Base-by-base conservation (phyloP, 306 rosid species). In the Begonia loranthoides region DNA sequence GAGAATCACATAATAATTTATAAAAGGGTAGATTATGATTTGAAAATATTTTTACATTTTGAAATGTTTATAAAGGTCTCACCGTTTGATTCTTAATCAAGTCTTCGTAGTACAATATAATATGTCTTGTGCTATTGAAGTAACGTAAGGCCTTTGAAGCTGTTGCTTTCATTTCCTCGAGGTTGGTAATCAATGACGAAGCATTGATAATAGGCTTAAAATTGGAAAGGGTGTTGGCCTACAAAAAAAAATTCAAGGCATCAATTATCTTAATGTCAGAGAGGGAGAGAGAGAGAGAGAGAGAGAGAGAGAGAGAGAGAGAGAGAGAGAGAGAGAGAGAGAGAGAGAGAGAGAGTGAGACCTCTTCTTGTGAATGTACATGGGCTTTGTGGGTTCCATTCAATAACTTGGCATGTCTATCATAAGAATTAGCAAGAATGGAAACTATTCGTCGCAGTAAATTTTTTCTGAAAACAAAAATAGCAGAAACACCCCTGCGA, bases 321-420 rank as follows among this genome's bases (percentile, higher is more conserved):
- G 15, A 43, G 13, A 11, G 56, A 57, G 11, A 81, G 53, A 54
- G 61, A 47, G 54, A 62, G 61, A 52, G 51, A 50, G 56, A 71
- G 3, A 19, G 2, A 19, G 3, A 19, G 3, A 19, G 22, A 28
- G 6, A 43, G 15, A 43, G 13, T 2, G 56, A 57, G 11, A 81
- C 94, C 94, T 90, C 97, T 77, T 85, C 73, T 40, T 60, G 67
- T 11, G 95, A 71, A 79, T 85, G 97, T 36, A 90, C 97, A 55
- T 85, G 97, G 48, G 97, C 67, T 69, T 90, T 90, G 61, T 90
- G 97, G 57, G 92, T 82, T 68, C 94, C 97, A 53, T 90, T 85
- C 80, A 90, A 74, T 59, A 82, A 75, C 80, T 85, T 90, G 16
- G 97, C 97, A 52, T 76, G 56, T 45, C 94, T 84, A 51, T 90